Evolutionary conservation across 148 eudicot genomes (phyloP).

Genomic region (Dianthus caryophyllus): DNA sequence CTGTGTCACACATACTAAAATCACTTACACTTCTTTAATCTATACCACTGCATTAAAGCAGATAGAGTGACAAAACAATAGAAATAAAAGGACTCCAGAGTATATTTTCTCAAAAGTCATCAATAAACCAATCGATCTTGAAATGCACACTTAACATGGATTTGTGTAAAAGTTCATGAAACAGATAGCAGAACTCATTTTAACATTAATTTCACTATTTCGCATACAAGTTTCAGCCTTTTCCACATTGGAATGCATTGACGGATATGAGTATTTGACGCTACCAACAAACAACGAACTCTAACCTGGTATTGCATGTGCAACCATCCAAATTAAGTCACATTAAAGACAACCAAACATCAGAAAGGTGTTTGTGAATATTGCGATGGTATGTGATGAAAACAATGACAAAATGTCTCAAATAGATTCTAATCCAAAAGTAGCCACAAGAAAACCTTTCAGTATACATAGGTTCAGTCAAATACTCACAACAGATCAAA

Average conservation of each 20-base stretch:
- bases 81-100: neutral
- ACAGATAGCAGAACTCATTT: neutral
- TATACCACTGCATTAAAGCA: conserved; percentile 5
- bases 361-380: conserved; percentile 1
- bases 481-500: neutral
- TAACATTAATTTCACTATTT: neutral
- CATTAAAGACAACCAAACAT: neutral
- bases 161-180: conserved; percentile 4
- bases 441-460: neutral
- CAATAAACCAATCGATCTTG: neutral
- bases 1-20: conserved; percentile 6
- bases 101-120: conserved; percentile 4
- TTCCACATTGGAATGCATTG: neutral
- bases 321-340: neutral
- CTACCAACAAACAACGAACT: neutral
- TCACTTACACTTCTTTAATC: neutral
- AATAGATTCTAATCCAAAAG: neutral
- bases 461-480: neutral
- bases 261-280: no score
- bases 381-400: neutral
- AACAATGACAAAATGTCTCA: neutral
- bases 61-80: neutral
- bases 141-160: conserved; percentile 4
- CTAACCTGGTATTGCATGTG: conserved; percentile 12
- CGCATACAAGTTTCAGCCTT: conserved; percentile 3